Conservation (phyloP, 345 rosid genomes). For the Erucastrum elatum region DNA sequence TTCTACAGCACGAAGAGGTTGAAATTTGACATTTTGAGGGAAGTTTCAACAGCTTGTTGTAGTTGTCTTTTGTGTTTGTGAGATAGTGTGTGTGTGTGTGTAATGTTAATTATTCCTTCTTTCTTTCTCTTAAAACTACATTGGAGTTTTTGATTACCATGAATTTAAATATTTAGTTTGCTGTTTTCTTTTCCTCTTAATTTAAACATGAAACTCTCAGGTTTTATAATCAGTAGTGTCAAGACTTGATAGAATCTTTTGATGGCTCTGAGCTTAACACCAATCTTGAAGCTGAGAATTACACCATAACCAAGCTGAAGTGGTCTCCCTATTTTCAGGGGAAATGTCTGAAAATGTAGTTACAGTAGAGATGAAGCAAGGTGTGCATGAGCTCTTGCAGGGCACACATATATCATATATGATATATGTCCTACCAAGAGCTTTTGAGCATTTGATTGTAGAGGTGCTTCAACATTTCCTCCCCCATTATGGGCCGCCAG, state of each 20-base stretch:
- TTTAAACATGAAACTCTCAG: background rate
- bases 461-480: too few species aligned
- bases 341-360: too few species aligned
- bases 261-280: conserved; percentile 67
- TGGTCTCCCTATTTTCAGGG: conserved; percentile 73
- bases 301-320: conserved; percentile 74
- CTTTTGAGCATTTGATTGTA: too few species aligned
- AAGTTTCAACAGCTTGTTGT: conserved; percentile 67
- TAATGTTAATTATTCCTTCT: conserved; percentile 14
- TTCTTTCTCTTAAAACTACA: conserved; percentile 16
- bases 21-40: conserved; percentile 19
- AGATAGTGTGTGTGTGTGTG: conserved; percentile 35
- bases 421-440: background rate
- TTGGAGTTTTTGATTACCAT: conserved; percentile 34
- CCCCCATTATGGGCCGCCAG: background rate
- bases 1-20: conserved; percentile 41
- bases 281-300: conserved; percentile 77
- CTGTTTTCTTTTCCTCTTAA: background rate
- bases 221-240: background rate
- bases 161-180: conserved; percentile 4
- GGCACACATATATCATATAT: too few species aligned
- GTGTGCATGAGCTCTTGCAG: background rate
- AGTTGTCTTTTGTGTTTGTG: conserved; percentile 32
- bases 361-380: conserved; percentile 66
- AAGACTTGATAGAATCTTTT: conserved; percentile 49